Conservation (phyloP, 306 rosid species). For the Adenanthera pavonina region DNA sequence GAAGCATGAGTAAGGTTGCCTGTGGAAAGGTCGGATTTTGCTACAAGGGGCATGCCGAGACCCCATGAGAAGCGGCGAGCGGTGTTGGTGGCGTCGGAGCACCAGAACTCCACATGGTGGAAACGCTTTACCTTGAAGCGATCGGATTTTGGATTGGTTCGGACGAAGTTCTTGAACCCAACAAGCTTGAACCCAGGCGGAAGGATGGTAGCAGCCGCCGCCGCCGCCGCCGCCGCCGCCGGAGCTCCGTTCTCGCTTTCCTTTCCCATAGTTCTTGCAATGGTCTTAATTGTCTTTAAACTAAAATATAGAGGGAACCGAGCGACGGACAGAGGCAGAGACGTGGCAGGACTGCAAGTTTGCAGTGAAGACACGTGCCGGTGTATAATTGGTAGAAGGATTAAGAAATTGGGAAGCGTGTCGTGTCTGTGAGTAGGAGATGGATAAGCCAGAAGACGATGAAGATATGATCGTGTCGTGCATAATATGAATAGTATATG, state of each 20-base stretch:
- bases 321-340: background rate
- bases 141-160: conserved; percentile 76
- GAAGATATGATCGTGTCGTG: too few species aligned
- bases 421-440: background rate
- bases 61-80: conserved; percentile 85
- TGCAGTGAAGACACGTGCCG: background rate
- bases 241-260: background rate
- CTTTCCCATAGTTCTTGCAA: conserved; percentile 46
- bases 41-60: conserved; percentile 78
- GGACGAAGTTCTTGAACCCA: conserved; percentile 74
- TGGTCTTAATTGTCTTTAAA: too few species aligned
- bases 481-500: too few species aligned
- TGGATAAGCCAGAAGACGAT: too few species aligned
- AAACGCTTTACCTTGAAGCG: conserved; percentile 69
- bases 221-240: background rate
- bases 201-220: background rate
- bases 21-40: conserved; percentile 86
- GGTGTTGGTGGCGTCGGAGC: conserved; percentile 81
- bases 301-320: background rate
- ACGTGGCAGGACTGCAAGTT: background rate
- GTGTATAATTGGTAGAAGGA: background rate
- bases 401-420: background rate
- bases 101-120: conserved; percentile 93
- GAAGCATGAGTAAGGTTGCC: conserved; percentile 82
- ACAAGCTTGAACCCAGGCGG: conserved; percentile 49